These are phyloP conservation scores for Tripterygium wilfordii DNA, from an alignment of 177 flowering plant species.

Conservation along the genomic window DNA sequence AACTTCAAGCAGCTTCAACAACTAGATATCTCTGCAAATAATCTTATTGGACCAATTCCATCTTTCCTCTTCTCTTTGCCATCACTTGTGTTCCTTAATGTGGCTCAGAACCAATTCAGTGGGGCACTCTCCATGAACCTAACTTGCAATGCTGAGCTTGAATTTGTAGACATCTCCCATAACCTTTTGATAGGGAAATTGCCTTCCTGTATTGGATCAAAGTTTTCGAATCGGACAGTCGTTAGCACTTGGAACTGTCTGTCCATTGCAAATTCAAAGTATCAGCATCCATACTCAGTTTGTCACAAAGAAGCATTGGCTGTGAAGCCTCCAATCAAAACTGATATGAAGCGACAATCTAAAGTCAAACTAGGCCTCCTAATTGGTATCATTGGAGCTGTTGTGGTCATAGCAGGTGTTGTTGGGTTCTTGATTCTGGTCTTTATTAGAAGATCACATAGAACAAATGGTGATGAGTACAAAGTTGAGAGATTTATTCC, in stretches of 20 bases:
- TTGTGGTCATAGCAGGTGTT: slow-evolving; percentile 22
- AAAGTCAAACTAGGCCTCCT: slow-evolving; percentile 39
- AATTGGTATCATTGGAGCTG: slow-evolving; percentile 48
- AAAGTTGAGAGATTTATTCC: neutral
- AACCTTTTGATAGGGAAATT: slow-evolving; percentile 63
- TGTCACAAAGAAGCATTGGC: slow-evolving; percentile 73
- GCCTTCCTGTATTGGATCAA: slow-evolving; percentile 53
- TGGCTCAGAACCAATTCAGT: slow-evolving; percentile 53
- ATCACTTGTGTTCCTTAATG: slow-evolving; percentile 43
- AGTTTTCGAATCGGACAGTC: slow-evolving; percentile 34
- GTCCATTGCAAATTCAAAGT: slow-evolving; percentile 24
- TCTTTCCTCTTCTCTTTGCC: slow-evolving; percentile 52
- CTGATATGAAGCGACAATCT: slow-evolving; percentile 12
- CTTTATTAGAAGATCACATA: slow-evolving; percentile 22
- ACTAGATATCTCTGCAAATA: slow-evolving; percentile 58
- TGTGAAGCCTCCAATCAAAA: slow-evolving; percentile 40
- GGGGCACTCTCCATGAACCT: slow-evolving; percentile 40
- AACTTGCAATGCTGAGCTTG: slow-evolving; percentile 41
- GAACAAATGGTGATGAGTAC: slow-evolving; percentile 7
- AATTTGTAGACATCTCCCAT: slow-evolving; percentile 58
- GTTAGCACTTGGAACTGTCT: slow-evolving; percentile 62
- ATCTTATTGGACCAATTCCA: slow-evolving; percentile 54
- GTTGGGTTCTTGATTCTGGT: slow-evolving; percentile 32
- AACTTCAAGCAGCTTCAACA: slow-evolving; percentile 31
- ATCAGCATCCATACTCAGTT: slow-evolving; percentile 45